A percentile compares a stretch with the other conserved stretches of the same genome.
Evolutionary conservation across 2,329 filamentous ascomycete genomes (phyloP).

Genomic region (Pseudopyricularia cyperi): DNA sequence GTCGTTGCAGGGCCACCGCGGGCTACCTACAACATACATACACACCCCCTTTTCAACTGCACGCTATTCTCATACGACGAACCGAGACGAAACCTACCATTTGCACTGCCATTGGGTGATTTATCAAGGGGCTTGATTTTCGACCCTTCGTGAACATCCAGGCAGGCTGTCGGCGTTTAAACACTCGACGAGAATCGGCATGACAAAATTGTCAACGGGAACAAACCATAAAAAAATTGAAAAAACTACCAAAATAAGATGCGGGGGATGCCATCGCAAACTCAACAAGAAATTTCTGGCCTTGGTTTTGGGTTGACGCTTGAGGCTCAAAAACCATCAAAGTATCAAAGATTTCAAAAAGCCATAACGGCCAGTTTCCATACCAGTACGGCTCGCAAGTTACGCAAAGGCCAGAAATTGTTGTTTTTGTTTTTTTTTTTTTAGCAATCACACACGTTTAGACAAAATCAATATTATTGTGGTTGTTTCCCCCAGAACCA

Average conservation of each 20-base stretch:
- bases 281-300: background rate
- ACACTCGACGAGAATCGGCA: background rate
- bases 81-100: background rate
- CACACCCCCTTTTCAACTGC: background rate
- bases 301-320: background rate
- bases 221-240: background rate
- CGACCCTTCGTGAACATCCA: background rate
- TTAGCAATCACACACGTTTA: background rate
- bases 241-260: background rate
- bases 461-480: background rate
- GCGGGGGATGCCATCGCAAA: background rate
- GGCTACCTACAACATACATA: background rate
- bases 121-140: background rate
- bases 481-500: background rate
- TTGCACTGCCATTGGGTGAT: background rate
- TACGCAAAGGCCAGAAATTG: background rate
- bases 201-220: background rate
- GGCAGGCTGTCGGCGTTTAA: background rate
- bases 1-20: background rate
- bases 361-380: background rate
- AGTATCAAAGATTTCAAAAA: no score
- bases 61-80: background rate
- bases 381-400: background rate
- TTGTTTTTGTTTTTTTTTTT: background rate
- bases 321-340: no score